These are phyloP conservation scores for Fragosphaeria purpurea DNA, from an alignment of 2,329 filamentous ascomycete genomes.

Conservation along the genomic window DNA sequence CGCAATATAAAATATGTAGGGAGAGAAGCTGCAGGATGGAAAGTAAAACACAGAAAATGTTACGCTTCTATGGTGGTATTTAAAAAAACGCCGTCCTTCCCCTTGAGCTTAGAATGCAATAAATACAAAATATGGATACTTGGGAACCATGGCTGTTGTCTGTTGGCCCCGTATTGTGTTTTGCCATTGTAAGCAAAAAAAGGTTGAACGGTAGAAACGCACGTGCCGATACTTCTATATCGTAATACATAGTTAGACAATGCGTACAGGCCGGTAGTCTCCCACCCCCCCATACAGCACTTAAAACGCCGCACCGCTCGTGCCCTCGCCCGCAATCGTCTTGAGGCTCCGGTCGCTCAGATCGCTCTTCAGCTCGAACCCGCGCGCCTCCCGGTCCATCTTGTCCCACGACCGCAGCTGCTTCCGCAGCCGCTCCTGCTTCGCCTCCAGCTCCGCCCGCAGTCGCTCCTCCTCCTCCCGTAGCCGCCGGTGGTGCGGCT, in stretches of 20 bases:
- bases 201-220: too few relatives aligned
- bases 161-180: too few relatives aligned
- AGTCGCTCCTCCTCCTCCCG: slow-evolving; percentile 49
- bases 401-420: slow-evolving; percentile 44
- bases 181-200: too few relatives aligned
- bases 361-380: slow-evolving; percentile 45
- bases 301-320: slow-evolving; percentile 46
- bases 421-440: slow-evolving; percentile 45
- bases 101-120: too few relatives aligned
- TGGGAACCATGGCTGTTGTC: too few relatives aligned
- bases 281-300: neutral
- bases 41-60: too few relatives aligned
- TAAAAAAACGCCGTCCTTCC: too few relatives aligned
- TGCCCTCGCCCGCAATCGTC: slow-evolving; percentile 45
- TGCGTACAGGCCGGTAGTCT: too few relatives aligned
- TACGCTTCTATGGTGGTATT: too few relatives aligned
- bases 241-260: too few relatives aligned
- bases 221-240: too few relatives aligned
- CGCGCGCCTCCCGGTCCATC: slow-evolving; percentile 42
- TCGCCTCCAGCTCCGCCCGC: slow-evolving; percentile 40
- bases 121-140: too few relatives aligned
- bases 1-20: neutral
- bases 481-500: slow-evolving; percentile 42
- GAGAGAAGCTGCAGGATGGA: neutral
- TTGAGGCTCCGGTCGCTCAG: slow-evolving; percentile 47